A percentile compares a stretch with the other conserved stretches of the same genome.
Evolutionary conservation across 257 asterid genomes (phyloP).

Genomic region (Fraxinus excelsior): DNA sequence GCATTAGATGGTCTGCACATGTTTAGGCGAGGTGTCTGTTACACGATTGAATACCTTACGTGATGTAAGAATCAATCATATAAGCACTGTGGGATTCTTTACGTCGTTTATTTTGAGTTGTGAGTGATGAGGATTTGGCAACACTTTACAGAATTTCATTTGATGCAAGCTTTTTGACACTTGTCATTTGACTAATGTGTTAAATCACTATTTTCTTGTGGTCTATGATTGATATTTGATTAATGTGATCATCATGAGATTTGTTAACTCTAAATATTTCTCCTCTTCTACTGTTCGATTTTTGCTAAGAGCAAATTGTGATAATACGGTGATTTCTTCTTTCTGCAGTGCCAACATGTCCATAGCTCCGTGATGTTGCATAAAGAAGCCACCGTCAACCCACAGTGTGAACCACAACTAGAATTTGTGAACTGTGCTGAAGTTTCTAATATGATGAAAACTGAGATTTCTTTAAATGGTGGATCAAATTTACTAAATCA

Average conservation of each 20-base stretch:
- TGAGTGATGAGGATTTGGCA: slow-evolving; percentile 15
- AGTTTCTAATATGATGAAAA: slow-evolving; percentile 46
- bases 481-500: slow-evolving; percentile 42
- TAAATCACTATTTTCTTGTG: neutral
- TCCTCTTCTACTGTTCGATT: slow-evolving; percentile 6
- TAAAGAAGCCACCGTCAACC: slow-evolving; percentile 37
- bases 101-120: neutral
- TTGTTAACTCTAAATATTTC: slow-evolving; percentile 1
- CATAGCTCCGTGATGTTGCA: slow-evolving; percentile 36
- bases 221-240: slow-evolving; percentile 8
- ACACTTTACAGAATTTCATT: slow-evolving; percentile 8
- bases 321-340: neutral
- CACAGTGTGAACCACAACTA: slow-evolving; percentile 27
- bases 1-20: neutral
- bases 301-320: slow-evolving; percentile 6
- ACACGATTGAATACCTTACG: neutral
- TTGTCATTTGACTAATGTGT: neutral
- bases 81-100: neutral
- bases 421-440: slow-evolving; percentile 24
- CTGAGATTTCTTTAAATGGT: slow-evolving; percentile 39
- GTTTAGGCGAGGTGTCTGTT: neutral
- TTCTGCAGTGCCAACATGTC: slow-evolving; percentile 44
- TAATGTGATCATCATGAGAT: neutral
- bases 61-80: neutral
- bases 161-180: slow-evolving; percentile 8